phyloP scores from a whole-genome alignment of 805 yeast species.

The Geotrichum ghanense region DNA sequence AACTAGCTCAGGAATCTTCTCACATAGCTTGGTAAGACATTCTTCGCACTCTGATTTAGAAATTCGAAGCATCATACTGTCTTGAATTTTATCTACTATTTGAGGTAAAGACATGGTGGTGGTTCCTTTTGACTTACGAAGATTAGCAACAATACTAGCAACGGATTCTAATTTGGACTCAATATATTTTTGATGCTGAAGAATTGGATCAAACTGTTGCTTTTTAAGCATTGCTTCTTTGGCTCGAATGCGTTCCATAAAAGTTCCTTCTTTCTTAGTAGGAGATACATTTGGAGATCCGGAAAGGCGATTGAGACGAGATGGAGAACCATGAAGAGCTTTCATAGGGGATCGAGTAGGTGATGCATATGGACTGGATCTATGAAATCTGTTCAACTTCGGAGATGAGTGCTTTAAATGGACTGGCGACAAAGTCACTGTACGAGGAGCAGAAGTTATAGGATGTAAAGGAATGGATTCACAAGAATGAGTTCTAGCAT shows the following conservation, averaged over 20 bases:
- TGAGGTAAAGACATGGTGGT: neutral
- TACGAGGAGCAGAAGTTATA: neutral
- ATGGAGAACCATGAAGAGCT: neutral
- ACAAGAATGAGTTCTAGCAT: neutral
- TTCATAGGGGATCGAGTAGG: neutral
- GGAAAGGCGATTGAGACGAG: neutral
- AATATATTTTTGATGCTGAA: slow-evolving; percentile 1
- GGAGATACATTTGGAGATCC: neutral
- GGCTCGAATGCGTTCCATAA: slow-evolving; percentile 23
- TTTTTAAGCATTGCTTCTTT: slow-evolving; percentile 16
- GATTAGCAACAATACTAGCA: neutral
- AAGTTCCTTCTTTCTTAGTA: slow-evolving; percentile 8
- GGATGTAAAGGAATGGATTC: neutral
- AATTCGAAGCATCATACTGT: neutral
- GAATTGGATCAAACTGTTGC: neutral
- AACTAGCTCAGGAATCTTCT: neutral
- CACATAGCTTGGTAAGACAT: neutral
- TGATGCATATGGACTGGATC: neutral
- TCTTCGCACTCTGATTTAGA: neutral
- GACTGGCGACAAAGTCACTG: neutral
- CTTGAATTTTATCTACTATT: neutral
- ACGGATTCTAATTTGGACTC: slow-evolving; percentile 1
- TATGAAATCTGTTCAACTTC: neutral
- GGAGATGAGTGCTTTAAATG: neutral
- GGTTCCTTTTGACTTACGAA: slow-evolving; percentile 2